Base-by-base conservation (phyloP, 176 grass and related monocot species). In the Echinochloa phyllopogon region DNA sequence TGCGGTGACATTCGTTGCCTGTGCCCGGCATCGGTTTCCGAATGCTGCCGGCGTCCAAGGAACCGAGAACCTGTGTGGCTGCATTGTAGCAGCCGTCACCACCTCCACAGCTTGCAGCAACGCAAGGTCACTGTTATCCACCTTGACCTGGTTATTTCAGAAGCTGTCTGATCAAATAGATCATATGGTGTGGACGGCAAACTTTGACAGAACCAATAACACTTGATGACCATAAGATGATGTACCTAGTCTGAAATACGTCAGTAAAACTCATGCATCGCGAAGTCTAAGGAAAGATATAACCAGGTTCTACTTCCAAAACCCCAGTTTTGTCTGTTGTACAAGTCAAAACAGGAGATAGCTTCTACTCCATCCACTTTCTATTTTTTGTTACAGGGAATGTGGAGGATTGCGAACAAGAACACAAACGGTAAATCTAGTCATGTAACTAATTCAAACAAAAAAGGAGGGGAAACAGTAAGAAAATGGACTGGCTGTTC, bases 291-390 rank as follows among this genome's bases (percentile, higher is more conserved):
- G 11, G 24, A 71, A 38, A 47, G 40, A 45, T 25, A 55, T 27
- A 27, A 72, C 69, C 84, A 84, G 39, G 61, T 25, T 80, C 42
- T 79, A 52, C 67, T 83, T 42, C 61, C 29, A 79, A 84, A 71
- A 59, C 10, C 1, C 2, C 68, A 81, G 42, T 72, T 43, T 65
- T 76, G 57, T 44, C 33, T 42, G 79, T 86, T 75, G 58, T 55
- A 83, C 73, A 66, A 33, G 60, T 74, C 83, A 63, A 74, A 71
- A 33, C 73, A 63, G 36, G 74, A 69, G 51, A 61, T 51, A 70
- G 60, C 24, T 72, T 82, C 88, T 65, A 72, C 65, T 59, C n/a
- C 77, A 39, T 55, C 62, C 75, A 36, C 6, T 42, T 76, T 66
- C 16, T 53, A 13, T 61, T 79, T 73, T 29, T 88, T 80, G 72